Evolutionary conservation across 1,284 basidiomycete genomes (phyloP).

Genomic region (Caloboletus inedulis): DNA sequence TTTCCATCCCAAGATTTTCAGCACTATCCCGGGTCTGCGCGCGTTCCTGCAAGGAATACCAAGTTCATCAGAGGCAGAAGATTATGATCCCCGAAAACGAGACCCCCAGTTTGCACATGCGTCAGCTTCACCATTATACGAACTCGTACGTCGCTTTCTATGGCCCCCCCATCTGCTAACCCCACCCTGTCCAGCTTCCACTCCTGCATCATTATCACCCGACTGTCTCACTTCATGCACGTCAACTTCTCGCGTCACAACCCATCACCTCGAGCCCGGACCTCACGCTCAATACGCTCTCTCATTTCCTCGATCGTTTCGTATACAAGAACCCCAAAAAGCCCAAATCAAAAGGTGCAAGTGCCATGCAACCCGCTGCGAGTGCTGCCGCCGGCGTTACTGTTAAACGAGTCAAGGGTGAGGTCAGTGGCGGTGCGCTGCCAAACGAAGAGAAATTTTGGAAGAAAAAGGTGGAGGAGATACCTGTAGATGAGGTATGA

Average conservation of each 20-base stretch:
- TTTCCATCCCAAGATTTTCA: constrained; percentile 60
- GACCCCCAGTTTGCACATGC: constrained; percentile 90
- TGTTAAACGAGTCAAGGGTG: constrained; percentile 75
- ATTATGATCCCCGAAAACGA: constrained; percentile 86
- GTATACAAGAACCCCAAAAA: constrained; percentile 98
- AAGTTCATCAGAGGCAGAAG: constrained; percentile 39
- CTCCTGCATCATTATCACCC: constrained; percentile 91
- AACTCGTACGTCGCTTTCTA: constrained; percentile 58
- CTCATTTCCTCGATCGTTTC: constrained; percentile 85
- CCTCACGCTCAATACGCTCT: constrained; percentile 88
- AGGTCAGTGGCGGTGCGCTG: constrained; percentile 45
- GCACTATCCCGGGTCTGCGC: constrained; percentile 67
- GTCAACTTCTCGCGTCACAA: constrained; percentile 70
- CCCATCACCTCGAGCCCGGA: constrained; percentile 83
- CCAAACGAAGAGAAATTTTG: constrained; percentile 83
- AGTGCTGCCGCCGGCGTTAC: constrained; percentile 57
- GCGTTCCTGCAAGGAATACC: constrained; percentile 53
- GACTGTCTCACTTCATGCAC: constrained; percentile 82
- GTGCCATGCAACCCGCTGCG: constrained; percentile 95
- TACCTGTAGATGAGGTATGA: constrained; percentile 85
- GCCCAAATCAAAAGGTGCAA: constrained; percentile 67
- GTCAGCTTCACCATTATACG: constrained; percentile 81
- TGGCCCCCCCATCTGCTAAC: background rate
- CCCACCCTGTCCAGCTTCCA: constrained; percentile 51
- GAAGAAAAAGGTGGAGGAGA: constrained; percentile 67